phyloP scores from a whole-genome alignment of 345 rosid species.

The Erodium maritimum region DNA sequence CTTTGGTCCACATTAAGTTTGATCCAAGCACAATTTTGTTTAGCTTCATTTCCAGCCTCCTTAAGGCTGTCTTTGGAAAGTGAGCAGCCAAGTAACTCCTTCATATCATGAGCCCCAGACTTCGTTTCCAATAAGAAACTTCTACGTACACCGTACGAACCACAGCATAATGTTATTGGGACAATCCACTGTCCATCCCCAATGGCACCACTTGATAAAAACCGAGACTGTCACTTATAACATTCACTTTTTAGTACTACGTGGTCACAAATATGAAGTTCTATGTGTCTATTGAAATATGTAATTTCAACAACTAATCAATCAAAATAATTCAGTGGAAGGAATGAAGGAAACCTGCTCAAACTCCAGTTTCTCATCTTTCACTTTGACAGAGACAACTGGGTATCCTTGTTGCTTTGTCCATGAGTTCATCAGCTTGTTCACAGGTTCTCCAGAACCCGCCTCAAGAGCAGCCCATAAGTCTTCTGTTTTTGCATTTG shows the following conservation, averaged over 20 bases:
- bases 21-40: conserved; percentile 37
- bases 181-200: conserved; percentile 98
- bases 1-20: conserved; percentile 75
- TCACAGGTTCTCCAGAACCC: conserved; percentile 85
- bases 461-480: conserved; percentile 86
- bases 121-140: conserved; percentile 63
- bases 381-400: conserved; percentile 59
- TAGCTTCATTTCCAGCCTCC: background rate
- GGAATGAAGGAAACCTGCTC: conserved; percentile 51
- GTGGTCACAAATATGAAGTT: background rate
- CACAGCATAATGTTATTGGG: conserved; percentile 70
- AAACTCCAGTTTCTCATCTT: conserved; percentile 66
- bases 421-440: conserved; percentile 89
- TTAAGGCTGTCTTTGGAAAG: conserved; percentile 9
- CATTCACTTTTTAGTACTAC: conserved; percentile 13
- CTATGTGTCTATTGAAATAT: background rate
- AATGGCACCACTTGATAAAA: conserved; percentile 63
- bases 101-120: conserved; percentile 36
- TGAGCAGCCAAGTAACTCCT: conserved; percentile 17
- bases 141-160: conserved; percentile 59
- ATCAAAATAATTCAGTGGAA: conserved; percentile 1
- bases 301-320: background rate
- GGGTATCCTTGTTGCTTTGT: conserved; percentile 89
- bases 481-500: conserved; percentile 89
- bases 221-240: conserved; percentile 56